Conservation (phyloP, 148 eudicot genomes). For the Chenopodium quinoa region DNA sequence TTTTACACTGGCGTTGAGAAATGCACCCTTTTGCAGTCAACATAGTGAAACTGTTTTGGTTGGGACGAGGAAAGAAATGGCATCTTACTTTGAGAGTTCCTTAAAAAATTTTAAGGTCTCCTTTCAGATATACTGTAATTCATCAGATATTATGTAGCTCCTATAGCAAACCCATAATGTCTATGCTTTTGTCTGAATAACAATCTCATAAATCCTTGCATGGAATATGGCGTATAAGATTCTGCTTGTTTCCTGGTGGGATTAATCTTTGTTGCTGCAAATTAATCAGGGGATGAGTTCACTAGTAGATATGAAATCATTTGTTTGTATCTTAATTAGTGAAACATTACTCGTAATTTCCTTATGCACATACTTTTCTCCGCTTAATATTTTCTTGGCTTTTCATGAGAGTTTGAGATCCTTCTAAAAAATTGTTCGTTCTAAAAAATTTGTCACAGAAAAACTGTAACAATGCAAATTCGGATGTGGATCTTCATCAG, state of each 20-base stretch:
- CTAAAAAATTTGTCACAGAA: constrained; percentile 28
- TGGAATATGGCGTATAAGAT: background rate
- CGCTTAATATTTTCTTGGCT: background rate
- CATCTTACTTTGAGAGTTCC: background rate
- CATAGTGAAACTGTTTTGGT: background rate
- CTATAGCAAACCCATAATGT: background rate
- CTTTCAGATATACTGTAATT: no score
- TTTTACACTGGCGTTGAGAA: background rate
- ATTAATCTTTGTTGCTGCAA: background rate
- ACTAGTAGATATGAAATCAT: background rate
- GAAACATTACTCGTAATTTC: background rate
- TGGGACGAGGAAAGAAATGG: background rate
- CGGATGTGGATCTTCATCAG: constrained; percentile 75
- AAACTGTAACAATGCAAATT: constrained; percentile 40
- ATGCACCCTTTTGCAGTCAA: background rate
- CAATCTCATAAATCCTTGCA: background rate
- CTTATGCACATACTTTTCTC: background rate
- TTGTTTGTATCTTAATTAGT: background rate
- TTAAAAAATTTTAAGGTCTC: no score
- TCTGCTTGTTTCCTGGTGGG: background rate
- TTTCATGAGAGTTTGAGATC: background rate
- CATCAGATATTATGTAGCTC: background rate
- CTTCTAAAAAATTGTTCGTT: background rate
- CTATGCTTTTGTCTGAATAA: background rate
- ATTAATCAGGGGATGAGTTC: background rate